These are phyloP conservation scores for Ustilago shanxiensis DNA, from an alignment of 1,284 basidiomycete species.

Conservation along the genomic window DNA sequence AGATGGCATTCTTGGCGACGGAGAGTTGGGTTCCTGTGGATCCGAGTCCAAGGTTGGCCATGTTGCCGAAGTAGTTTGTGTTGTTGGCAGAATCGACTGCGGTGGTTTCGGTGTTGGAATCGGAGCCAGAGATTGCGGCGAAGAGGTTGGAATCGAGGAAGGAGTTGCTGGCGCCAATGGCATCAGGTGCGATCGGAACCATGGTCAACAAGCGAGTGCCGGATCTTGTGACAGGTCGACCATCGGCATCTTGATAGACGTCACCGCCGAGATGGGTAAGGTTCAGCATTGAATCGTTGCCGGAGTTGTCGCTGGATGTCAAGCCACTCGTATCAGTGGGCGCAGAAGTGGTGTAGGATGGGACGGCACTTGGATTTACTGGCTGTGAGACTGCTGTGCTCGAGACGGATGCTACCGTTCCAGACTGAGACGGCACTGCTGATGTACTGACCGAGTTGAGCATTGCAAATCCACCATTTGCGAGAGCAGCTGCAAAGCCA, in stretches of 20 bases:
- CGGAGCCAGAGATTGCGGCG: constrained; percentile 9
- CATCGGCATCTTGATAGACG: constrained; percentile 55
- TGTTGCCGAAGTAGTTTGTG: constrained; percentile 16
- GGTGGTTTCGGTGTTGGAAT: not conserved
- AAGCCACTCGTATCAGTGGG: constrained; percentile 7
- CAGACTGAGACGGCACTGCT: not conserved
- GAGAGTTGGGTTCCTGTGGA: constrained; percentile 20
- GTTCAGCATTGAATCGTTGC: constrained; percentile 16
- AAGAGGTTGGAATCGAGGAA: constrained; percentile 42
- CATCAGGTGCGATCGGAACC: constrained; percentile 46
- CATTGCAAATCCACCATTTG: constrained; percentile 42
- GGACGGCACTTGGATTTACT: constrained; percentile 3
- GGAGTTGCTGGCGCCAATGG: constrained; percentile 14
- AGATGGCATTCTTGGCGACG: constrained; percentile 40
- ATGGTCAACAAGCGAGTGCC: constrained; percentile 59
- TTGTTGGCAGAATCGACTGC: not conserved
- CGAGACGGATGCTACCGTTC: not conserved
- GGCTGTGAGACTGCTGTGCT: not conserved
- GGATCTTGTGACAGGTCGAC: constrained; percentile 50
- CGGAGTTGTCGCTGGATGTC: not conserved
- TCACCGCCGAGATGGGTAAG: constrained; percentile 56
- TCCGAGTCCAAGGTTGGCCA: constrained; percentile 15
- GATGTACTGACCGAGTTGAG: constrained; percentile 32
- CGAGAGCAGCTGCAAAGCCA: constrained; percentile 34
- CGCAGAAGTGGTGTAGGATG: constrained; percentile 10